Percentiles rank a stretch among this genome's conserved stretches.
These are phyloP conservation scores for Pichia sp. DNA, from an alignment of 1,139 yeast species.

Conservation along the genomic window DNA sequence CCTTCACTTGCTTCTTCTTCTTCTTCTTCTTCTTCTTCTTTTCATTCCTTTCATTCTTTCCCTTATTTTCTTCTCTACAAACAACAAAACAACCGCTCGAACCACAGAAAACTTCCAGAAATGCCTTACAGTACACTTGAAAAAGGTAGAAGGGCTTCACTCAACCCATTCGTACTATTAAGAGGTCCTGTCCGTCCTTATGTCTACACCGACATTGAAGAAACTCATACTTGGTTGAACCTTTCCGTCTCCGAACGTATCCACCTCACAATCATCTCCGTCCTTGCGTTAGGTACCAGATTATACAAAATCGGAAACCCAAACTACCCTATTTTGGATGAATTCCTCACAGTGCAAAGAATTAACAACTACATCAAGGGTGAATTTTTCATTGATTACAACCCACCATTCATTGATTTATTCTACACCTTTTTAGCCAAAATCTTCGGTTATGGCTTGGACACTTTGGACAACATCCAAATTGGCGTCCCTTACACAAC, in stretches of 20 bases:
- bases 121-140: not conserved
- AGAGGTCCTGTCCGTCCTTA: slow-evolving; percentile 14
- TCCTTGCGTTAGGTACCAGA: slow-evolving; percentile 32
- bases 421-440: slow-evolving; percentile 45
- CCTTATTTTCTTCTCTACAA: no score
- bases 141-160: not conserved
- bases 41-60: no score
- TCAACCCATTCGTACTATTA: not conserved
- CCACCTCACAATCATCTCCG: slow-evolving; percentile 6
- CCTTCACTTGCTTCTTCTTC: no score
- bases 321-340: slow-evolving; percentile 53
- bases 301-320: slow-evolving; percentile 40
- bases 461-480: not conserved
- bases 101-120: no score
- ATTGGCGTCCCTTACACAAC: not conserved
- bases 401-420: slow-evolving; percentile 61
- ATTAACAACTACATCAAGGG: slow-evolving; percentile 63
- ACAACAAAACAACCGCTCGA: no score
- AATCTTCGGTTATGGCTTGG: slow-evolving; percentile 38
- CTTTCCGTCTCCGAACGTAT: slow-evolving; percentile 3
- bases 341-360: slow-evolving; percentile 37
- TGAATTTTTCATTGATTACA: slow-evolving; percentile 56
- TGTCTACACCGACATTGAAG: slow-evolving; percentile 4
- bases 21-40: no score
- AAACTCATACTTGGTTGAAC: slow-evolving; percentile 5